phyloP scores from a whole-genome alignment of 352 stramenopile species.

The Nothophytophthora sp. region DNA sequence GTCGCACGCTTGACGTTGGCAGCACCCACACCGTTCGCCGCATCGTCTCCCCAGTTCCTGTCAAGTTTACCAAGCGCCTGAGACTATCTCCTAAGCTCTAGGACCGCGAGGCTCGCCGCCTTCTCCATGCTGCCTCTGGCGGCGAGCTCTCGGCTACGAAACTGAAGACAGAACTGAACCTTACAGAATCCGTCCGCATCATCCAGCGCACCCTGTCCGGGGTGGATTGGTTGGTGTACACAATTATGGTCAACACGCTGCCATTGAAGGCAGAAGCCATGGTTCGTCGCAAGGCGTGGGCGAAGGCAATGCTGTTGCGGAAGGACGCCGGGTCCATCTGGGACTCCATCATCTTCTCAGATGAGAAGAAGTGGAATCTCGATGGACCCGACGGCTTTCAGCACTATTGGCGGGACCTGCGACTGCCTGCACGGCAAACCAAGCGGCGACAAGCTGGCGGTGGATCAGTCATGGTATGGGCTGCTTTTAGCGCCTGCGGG shows the following conservation, averaged over 20 bases:
- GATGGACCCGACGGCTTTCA: slow-evolving; percentile 11
- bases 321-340: background rate
- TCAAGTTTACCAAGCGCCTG: background rate
- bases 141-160: background rate
- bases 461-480: slow-evolving; percentile 14
- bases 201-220: slow-evolving; percentile 7
- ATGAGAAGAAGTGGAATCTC: slow-evolving; percentile 14
- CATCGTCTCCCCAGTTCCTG: too few relatives aligned
- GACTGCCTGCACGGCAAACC: background rate
- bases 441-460: slow-evolving; percentile 2
- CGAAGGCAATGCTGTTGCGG: slow-evolving; percentile 1
- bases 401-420: slow-evolving; percentile 5
- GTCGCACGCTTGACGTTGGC: background rate
- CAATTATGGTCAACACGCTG: slow-evolving; percentile 17
- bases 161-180: slow-evolving; percentile 10
- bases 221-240: slow-evolving; percentile 19
- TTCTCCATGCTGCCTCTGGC: background rate
- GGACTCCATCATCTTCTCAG: slow-evolving; percentile 3
- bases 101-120: background rate
- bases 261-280: slow-evolving; percentile 5
- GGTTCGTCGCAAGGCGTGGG: background rate
- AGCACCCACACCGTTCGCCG: background rate
- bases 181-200: slow-evolving; percentile 9
- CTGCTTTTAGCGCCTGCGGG: slow-evolving; percentile 3
- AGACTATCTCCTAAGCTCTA: background rate